Conservation (phyloP, 2,329 filamentous ascomycete species). For the Phyllosticta ampelicida region DNA sequence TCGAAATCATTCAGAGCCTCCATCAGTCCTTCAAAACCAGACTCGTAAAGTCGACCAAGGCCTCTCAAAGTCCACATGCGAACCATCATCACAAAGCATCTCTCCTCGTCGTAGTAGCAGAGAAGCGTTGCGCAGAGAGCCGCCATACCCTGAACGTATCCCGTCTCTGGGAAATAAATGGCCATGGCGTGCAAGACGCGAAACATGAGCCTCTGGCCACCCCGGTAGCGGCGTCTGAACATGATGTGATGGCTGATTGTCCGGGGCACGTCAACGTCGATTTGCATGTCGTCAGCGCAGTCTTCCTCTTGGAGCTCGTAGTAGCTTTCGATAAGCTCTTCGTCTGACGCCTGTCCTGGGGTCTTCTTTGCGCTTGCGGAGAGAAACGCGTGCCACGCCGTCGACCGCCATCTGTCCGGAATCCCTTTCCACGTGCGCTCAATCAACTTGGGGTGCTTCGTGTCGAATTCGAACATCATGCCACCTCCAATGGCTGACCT, state of each 20-base stretch:
- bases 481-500: slow-evolving; percentile 40
- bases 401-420: slow-evolving; percentile 85
- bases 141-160: slow-evolving; percentile 98
- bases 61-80: slow-evolving; percentile 84
- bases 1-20: slow-evolving; percentile 77
- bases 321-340: slow-evolving; percentile 60
- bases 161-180: slow-evolving; percentile 79
- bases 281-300: slow-evolving; percentile 88
- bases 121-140: slow-evolving; percentile 83
- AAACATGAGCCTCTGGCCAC: slow-evolving; percentile 80
- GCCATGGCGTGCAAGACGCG: slow-evolving; percentile 85
- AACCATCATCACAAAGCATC: slow-evolving; percentile 92
- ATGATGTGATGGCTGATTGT: slow-evolving; percentile 96
- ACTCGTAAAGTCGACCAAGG: slow-evolving; percentile 70
- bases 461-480: slow-evolving; percentile 69
- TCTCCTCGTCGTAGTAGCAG: slow-evolving; percentile 95
- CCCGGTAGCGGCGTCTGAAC: slow-evolving; percentile 85
- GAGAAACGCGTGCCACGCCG: slow-evolving; percentile 92
- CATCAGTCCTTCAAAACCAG: slow-evolving; percentile 80
- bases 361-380: slow-evolving; percentile 57
- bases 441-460: slow-evolving; percentile 65
- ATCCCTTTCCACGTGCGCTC: slow-evolving; percentile 97
- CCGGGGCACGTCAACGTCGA: slow-evolving; percentile 90
- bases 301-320: slow-evolving; percentile 60
- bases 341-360: slow-evolving; percentile 39